Evolutionary conservation across 2,329 filamentous ascomycete species (phyloP).

Genomic region (Nemania sp.): DNA sequence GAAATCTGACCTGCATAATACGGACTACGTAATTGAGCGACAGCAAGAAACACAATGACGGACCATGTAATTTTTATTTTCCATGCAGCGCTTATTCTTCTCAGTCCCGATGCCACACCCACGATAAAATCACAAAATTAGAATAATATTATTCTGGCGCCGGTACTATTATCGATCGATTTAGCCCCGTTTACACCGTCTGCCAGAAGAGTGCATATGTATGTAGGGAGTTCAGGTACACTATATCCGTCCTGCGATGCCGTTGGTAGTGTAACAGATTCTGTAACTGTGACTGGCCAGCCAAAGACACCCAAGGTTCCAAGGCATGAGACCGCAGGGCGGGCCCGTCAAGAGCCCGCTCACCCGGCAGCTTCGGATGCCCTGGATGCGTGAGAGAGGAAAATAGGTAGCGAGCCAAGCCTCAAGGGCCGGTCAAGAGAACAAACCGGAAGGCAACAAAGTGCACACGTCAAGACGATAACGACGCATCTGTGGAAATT

Average conservation of each 20-base stretch:
- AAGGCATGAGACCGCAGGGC: slow-evolving; percentile 3
- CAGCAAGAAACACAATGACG: slow-evolving; percentile 4
- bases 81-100: slow-evolving; percentile 1
- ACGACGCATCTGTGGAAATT: slow-evolving; percentile 25
- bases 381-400: neutral
- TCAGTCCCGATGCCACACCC: neutral
- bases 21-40: neutral
- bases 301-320: slow-evolving; percentile 12
- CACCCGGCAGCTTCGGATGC: slow-evolving; percentile 27
- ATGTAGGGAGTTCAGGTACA: too few relatives aligned
- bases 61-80: neutral
- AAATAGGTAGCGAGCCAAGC: neutral
- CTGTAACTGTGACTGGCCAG: slow-evolving; percentile 3
- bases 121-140: neutral
- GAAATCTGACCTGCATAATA: slow-evolving; percentile 21
- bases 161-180: too few relatives aligned
- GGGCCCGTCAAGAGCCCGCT: slow-evolving; percentile 26
- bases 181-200: too few relatives aligned
- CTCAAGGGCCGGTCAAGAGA: slow-evolving; percentile 15
- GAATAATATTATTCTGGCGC: too few relatives aligned
- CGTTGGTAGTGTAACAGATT: slow-evolving; percentile 6
- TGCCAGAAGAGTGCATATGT: too few relatives aligned
- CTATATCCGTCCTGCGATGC: too few relatives aligned
- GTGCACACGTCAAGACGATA: slow-evolving; percentile 24
- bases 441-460: slow-evolving; percentile 31